These are phyloP conservation scores for Fusarium coicis DNA, from an alignment of 2,329 filamentous ascomycete genomes.

Conservation along the genomic window DNA sequence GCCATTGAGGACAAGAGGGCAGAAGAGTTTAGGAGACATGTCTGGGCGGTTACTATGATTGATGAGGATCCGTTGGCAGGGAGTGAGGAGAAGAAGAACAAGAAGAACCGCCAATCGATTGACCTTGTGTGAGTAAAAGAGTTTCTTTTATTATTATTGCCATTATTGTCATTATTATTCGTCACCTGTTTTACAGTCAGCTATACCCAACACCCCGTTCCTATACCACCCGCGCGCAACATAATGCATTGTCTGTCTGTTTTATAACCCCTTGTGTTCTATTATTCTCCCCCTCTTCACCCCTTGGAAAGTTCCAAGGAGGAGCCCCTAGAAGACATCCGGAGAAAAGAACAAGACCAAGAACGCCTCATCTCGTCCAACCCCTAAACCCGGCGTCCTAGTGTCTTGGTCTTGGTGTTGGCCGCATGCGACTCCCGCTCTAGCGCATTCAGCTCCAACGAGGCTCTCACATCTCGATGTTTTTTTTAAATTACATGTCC, in stretches of 20 bases:
- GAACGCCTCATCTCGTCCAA: not conserved
- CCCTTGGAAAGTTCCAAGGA: not conserved
- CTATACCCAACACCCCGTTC: conserved; percentile 3
- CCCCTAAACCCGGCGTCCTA: conserved; percentile 1
- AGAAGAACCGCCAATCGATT: conserved; percentile 31
- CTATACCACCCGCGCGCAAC: not conserved
- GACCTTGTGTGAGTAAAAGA: conserved; percentile 38
- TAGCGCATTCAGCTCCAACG: conserved; percentile 11
- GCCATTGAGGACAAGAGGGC: conserved; percentile 43
- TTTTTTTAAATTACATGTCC: conserved; percentile 44
- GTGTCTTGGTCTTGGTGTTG: conserved; percentile 9
- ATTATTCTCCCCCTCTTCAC: not conserved
- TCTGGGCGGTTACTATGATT: conserved; percentile 44
- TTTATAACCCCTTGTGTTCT: conserved; percentile 1
- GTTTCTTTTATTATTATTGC: not conserved
- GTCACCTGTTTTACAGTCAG: conserved; percentile 3
- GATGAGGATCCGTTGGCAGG: conserved; percentile 39
- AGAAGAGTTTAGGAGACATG: conserved; percentile 43
- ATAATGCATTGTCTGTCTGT: conserved; percentile 2
- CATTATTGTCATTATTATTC: not conserved
- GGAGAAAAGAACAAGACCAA: not conserved
- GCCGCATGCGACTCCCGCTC: conserved; percentile 16
- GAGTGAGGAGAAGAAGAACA: conserved; percentile 7
- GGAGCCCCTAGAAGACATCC: not conserved
- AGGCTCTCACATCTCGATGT: conserved; percentile 1